Evolutionary conservation across 2,329 filamentous ascomycete genomes (phyloP).

Genomic region (Aspergillus candidus): DNA sequence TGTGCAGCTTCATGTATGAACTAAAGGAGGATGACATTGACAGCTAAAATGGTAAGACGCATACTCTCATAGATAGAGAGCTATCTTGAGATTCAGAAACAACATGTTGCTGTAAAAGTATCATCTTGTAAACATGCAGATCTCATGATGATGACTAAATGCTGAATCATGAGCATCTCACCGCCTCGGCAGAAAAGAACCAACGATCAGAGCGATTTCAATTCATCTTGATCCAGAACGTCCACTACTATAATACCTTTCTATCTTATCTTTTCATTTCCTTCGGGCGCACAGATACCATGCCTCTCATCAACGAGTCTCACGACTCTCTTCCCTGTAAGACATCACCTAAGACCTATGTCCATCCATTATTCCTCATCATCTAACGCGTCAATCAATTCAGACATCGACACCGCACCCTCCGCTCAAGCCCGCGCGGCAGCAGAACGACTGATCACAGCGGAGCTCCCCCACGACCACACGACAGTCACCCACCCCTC

Average conservation of each 20-base stretch:
- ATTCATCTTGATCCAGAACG: background rate
- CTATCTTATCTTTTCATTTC: background rate
- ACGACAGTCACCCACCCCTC: conserved; percentile 51
- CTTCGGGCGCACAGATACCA: conserved; percentile 29
- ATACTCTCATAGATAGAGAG: too few species aligned
- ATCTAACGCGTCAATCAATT: conserved; percentile 11
- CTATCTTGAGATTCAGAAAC: too few species aligned
- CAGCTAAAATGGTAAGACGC: too few species aligned
- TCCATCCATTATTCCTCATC: conserved; percentile 2
- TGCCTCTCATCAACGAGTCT: conserved; percentile 63
- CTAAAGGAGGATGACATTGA: too few species aligned
- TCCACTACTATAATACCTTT: background rate
- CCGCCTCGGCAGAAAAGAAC: conserved; percentile 2
- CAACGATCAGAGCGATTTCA: background rate
- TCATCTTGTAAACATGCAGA: background rate
- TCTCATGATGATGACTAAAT: background rate
- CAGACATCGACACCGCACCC: conserved; percentile 76
- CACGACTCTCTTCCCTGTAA: conserved; percentile 78
- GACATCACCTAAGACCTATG: conserved; percentile 20
- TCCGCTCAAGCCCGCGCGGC: conserved; percentile 55
- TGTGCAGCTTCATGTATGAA: too few species aligned
- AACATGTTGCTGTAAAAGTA: too few species aligned
- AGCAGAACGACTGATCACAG: conserved; percentile 63
- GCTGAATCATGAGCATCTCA: background rate
- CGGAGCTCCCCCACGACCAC: conserved; percentile 54